Percentiles rank a stretch among this genome's conserved stretches.
phyloP scores from a whole-genome alignment of 352 stramenopile genomes.

The Phytophthora aleatoria region DNA sequence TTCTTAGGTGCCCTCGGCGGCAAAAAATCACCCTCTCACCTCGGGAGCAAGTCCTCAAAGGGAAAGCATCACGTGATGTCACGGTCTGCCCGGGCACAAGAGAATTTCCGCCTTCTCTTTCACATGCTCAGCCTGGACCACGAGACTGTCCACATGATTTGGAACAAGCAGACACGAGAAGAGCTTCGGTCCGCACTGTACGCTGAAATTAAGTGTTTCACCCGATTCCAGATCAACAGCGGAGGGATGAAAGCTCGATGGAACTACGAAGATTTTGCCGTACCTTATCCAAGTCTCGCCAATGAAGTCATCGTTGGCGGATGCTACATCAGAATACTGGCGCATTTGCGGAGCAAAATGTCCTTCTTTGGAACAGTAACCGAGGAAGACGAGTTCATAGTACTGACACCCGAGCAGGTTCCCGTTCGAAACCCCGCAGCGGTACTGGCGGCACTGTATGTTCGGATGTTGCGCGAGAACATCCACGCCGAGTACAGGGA shows the following conservation, averaged over 20 bases:
- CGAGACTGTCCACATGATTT: constrained; percentile 92
- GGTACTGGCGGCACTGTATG: constrained; percentile 69
- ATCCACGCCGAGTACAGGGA: constrained; percentile 69
- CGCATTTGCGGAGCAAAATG: constrained; percentile 49
- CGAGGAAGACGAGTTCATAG: constrained; percentile 61
- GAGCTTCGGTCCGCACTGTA: constrained; percentile 90
- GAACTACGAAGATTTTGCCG: constrained; percentile 96
- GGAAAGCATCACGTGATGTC: constrained; percentile 22
- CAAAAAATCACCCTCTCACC: constrained; percentile 22
- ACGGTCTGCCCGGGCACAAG: constrained; percentile 41
- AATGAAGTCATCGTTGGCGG: constrained; percentile 89
- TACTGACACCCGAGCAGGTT: constrained; percentile 59
- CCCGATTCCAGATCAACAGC: constrained; percentile 69
- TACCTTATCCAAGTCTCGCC: constrained; percentile 90
- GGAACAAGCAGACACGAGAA: constrained; percentile 89
- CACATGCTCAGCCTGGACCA: constrained; percentile 94
- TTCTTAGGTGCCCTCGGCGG: constrained; percentile 39
- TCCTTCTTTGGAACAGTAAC: constrained; percentile 48
- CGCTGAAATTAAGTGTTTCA: constrained; percentile 84
- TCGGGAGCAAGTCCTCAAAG: constrained; percentile 24
- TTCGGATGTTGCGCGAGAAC: constrained; percentile 77
- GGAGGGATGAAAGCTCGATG: constrained; percentile 85
- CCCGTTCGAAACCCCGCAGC: constrained; percentile 51
- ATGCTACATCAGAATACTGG: constrained; percentile 88
- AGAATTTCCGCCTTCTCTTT: constrained; percentile 97